These are phyloP conservation scores for Emydomyces testavorans DNA, from an alignment of 2,329 filamentous ascomycete species.

Conservation along the genomic window DNA sequence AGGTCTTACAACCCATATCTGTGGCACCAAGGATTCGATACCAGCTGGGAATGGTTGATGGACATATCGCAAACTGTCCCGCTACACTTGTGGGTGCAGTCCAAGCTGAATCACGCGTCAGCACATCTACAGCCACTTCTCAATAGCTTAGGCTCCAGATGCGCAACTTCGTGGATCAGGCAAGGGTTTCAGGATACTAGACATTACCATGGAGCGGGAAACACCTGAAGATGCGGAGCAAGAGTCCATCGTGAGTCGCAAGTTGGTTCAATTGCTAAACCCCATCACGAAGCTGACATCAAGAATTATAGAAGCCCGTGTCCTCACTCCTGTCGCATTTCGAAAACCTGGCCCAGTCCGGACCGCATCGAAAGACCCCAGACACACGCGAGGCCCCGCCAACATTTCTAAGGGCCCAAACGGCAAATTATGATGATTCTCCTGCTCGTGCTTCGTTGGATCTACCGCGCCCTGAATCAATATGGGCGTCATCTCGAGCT, in stretches of 20 bases:
- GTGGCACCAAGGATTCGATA: not conserved
- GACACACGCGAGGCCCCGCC: slow-evolving; percentile 23
- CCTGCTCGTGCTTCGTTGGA: slow-evolving; percentile 33
- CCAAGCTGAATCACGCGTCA: not conserved
- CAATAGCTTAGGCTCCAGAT: not conserved
- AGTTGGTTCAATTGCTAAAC: not conserved
- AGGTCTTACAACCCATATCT: not conserved
- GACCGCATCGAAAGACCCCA: slow-evolving; percentile 10
- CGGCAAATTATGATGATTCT: slow-evolving; percentile 22
- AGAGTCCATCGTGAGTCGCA: slow-evolving; percentile 14
- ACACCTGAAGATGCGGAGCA: slow-evolving; percentile 9
- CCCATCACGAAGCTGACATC: slow-evolving; percentile 12
- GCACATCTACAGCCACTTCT: not conserved
- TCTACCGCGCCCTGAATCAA: slow-evolving; percentile 31
- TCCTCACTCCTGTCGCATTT: slow-evolving; percentile 41
- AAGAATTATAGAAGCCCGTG: slow-evolving; percentile 33
- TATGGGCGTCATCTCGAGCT: slow-evolving; percentile 23
- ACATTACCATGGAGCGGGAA: not conserved
- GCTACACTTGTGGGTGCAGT: not conserved
- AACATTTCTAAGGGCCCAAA: slow-evolving; percentile 24
- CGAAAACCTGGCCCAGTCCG: slow-evolving; percentile 34
- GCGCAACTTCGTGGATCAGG: not conserved
- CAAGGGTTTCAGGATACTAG: not conserved
- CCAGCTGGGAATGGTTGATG: not conserved
- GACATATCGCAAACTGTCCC: not conserved